Evolutionary conservation across 2,329 filamentous ascomycete species (phyloP).

Genomic region (Cercospora beticola): DNA sequence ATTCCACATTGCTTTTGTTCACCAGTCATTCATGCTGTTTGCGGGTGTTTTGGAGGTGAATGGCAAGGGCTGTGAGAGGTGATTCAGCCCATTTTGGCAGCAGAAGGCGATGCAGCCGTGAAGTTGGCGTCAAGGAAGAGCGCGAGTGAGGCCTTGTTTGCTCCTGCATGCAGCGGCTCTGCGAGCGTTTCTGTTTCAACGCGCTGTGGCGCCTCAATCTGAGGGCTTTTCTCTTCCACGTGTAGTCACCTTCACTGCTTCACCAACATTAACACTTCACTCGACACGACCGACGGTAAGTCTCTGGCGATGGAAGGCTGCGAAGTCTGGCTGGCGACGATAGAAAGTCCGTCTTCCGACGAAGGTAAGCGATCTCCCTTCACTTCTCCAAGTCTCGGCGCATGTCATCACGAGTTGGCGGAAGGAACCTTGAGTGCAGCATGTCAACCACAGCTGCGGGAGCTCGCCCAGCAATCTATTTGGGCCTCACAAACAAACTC

Average conservation of each 20-base stretch:
- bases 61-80: neutral
- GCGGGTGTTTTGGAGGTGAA: neutral
- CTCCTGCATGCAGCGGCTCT: neutral
- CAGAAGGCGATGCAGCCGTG: neutral
- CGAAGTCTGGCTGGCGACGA: slow-evolving; percentile 6
- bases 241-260: neutral
- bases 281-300: neutral
- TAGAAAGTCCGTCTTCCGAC: neutral
- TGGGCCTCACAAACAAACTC: neutral
- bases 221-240: neutral
- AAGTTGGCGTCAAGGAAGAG: neutral
- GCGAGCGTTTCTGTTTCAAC: neutral
- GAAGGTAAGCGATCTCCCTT: slow-evolving; percentile 6
- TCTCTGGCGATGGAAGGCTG: slow-evolving; percentile 11
- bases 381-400: slow-evolving; percentile 8
- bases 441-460: slow-evolving; percentile 9
- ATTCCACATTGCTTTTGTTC: neutral
- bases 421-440: slow-evolving; percentile 9
- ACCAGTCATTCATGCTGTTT: neutral
- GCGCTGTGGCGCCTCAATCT: neutral
- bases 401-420: slow-evolving; percentile 13
- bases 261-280: neutral
- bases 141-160: neutral
- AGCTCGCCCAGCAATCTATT: slow-evolving; percentile 10
- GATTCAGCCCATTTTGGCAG: neutral